phyloP scores from a whole-genome alignment of 306 rosid species.

The Macrotyloma uniflorum region DNA sequence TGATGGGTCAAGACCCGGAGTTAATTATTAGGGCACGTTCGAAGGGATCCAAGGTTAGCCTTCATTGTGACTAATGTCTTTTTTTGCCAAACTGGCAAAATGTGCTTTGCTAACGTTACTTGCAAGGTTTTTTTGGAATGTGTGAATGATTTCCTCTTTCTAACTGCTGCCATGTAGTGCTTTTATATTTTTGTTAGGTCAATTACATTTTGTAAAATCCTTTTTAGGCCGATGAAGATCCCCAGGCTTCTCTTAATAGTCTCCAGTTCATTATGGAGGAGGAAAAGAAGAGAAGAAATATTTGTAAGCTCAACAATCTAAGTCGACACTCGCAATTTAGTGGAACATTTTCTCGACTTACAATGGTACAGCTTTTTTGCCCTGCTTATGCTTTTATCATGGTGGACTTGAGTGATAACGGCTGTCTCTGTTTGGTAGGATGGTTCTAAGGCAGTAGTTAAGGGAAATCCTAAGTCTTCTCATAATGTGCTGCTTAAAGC shows the following conservation, averaged over 20 bases:
- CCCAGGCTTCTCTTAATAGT: constrained; percentile 60
- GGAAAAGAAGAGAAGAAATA: constrained; percentile 68
- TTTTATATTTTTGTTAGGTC: constrained; percentile 33
- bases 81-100: constrained; percentile 23
- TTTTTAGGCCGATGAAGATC: constrained; percentile 58
- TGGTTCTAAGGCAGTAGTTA: constrained; percentile 85
- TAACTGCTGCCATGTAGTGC: neutral
- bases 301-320: constrained; percentile 49
- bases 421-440: constrained; percentile 60
- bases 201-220: constrained; percentile 19
- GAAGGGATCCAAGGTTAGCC: constrained; percentile 60
- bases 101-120: constrained; percentile 4
- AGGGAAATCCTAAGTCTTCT: constrained; percentile 80
- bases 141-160: constrained; percentile 13
- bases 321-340: constrained; percentile 78
- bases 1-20: constrained; percentile 89
- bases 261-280: constrained; percentile 81
- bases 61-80: constrained; percentile 19
- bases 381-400: constrained; percentile 25
- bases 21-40: constrained; percentile 59
- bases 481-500: constrained; percentile 56
- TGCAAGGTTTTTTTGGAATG: neutral
- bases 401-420: constrained; percentile 32
- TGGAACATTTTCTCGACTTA: constrained; percentile 79
- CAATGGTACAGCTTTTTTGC: constrained; percentile 62